These are phyloP conservation scores for Dalechampia spathulata DNA, from an alignment of 441 rosid genomes.

Conservation along the genomic window DNA sequence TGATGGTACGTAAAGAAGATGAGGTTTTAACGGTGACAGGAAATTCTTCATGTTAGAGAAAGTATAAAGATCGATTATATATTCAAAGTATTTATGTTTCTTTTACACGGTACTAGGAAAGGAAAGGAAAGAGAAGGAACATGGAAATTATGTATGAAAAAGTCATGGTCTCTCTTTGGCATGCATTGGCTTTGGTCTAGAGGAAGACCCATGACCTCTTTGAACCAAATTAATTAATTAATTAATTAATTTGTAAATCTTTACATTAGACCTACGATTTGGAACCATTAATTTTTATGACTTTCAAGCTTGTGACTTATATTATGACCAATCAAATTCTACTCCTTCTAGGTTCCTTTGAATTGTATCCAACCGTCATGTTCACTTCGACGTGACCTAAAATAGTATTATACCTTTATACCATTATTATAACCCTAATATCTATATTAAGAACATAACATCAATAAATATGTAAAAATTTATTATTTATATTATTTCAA, in stretches of 20 bases:
- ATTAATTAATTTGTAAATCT: background rate
- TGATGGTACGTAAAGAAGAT: background rate
- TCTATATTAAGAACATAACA: no score
- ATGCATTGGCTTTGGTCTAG: constrained; percentile 16
- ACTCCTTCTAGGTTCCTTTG: constrained; percentile 1
- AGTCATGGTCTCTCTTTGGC: constrained; percentile 29
- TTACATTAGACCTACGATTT: background rate
- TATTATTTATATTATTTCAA: no score
- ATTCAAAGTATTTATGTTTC: constrained; percentile 13
- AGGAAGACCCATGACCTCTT: constrained; percentile 23
- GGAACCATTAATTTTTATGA: constrained; percentile 14
- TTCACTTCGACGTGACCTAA: no score
- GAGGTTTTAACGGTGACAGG: background rate
- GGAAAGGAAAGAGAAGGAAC: background rate
- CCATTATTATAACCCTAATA: no score
- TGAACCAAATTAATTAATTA: background rate
- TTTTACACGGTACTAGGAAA: constrained; percentile 20
- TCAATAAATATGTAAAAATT: no score
- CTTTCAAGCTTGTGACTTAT: constrained; percentile 5
- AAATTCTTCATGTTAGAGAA: background rate
- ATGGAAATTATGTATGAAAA: constrained; percentile 26
- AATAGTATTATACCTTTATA: no score
- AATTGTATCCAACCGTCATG: no score
- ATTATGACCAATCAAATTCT: background rate
- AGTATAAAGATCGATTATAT: background rate